Evolutionary conservation across 306 rosid genomes (phyloP), one percentile per base, ranked within the genome.

Genomic region (Cercis canadensis): DNA sequence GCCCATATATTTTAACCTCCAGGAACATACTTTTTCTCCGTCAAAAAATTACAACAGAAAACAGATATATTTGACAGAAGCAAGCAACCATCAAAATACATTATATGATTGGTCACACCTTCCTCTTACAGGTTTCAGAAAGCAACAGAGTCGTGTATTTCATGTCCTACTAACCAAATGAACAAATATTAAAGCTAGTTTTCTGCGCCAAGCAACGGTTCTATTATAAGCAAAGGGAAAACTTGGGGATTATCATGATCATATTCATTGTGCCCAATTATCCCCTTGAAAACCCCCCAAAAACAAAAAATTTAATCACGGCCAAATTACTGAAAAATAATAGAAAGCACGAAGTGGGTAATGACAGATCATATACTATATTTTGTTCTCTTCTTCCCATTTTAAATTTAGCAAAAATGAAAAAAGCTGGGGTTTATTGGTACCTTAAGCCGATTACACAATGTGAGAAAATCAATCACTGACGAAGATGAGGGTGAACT

Each of bases 401-500:
- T 8, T 13, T 4, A 10, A 57, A 46, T 45, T 43, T 69, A 62
- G 37, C 49, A 56, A 36, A 67, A 29, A 49, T 19, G 21, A 14
- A 33, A 16, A 46, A 39, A 19, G 0, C 46, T 14, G 19, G 55
- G 16, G 58, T 57, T 12, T 7, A 13, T 11, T 8, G 16, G 59
- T 79, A 86, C 97, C 98, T 93, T 93, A 55, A 93, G 98, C 8
- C 84, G 72, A 58, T 81, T 81, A 32, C 96, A 90, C 85, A 93
- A 81, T 49, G 98, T 93, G 61, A 93, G 96, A 79, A 93, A 93
- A 88, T 93, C 96, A 21, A 92, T 82, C 3, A 79, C 90, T 21
- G 89, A 62, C 2, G 94, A 81, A 3, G 94, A 50, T 6, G 85
- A 57, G 0, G 84, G 68, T 16, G 84, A 79, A 53, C 39, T 62